Evolutionary conservation across 73 alveolate species (phyloP), one percentile per base, ranked within the genome.

Genomic region (Stentor roeselii): DNA sequence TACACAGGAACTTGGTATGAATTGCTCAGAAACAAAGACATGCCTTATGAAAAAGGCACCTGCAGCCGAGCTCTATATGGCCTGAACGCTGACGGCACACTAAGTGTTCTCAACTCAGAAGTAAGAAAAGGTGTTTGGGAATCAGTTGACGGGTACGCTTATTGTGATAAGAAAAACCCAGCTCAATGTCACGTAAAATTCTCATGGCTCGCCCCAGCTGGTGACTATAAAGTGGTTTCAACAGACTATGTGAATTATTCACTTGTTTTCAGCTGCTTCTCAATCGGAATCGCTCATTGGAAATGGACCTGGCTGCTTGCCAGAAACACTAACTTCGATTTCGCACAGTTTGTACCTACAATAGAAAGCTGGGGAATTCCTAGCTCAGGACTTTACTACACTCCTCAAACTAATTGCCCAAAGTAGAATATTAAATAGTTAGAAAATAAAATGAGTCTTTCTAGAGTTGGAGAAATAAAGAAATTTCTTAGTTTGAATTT

Each of bases 1-100:
- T 86, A 86, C 42, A 67, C 67, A 4, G 92, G 92, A 3, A 6
- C 36, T 30, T 86, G 92, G 92, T 86, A 21, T 83, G 92, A 86
- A 38, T 14, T 59, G 42, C 39, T 36, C 75, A 50, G 89, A 37
- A 87, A 86, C 82, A n/a, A 67, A 59, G 78, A 31, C 14, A 86
- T 75, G 36, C 60, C 76, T 11, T 86, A 36, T 50, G 92, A 86
- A 58, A n/a, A 30, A n/a, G 61, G 67, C 3, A 34, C 50, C 3
- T 86, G 92, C 38, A 78, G 36, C 61, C 34, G 60, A 6, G 92
- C 92, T 3, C 41, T 40, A 3, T 86, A 86, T 61, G 84, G 60
- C 38, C 42, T 86, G 36, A 59, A 50, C 21, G 21, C 30, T 21
- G 67, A 50, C 21, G 67, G 67, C 30, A 50, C 67, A 11, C 30